Evolutionary conservation across 768 basidiomycete species (phyloP).

Genomic region (Podaxis rugospora): DNA sequence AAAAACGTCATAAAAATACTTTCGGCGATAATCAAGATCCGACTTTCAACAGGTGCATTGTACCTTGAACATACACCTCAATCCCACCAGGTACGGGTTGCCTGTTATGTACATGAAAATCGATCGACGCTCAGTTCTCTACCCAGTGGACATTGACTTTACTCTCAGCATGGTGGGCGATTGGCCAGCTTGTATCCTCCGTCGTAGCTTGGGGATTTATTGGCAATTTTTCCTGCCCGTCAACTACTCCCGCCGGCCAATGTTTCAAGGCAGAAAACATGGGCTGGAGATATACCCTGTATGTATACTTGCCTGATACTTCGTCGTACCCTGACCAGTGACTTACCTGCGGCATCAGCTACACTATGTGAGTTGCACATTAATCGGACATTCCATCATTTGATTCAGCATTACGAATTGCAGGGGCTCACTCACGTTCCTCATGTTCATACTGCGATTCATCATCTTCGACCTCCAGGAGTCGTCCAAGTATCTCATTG

Average conservation of each 20-base stretch:
- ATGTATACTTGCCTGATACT: constrained; percentile 16
- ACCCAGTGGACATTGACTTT: constrained; percentile 1
- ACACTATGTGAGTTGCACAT: constrained; percentile 1
- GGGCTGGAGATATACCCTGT: constrained; percentile 60
- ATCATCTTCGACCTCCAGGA: constrained; percentile 57
- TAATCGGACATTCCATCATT: not conserved
- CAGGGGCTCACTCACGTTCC: constrained; percentile 44
- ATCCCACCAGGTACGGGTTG: constrained; percentile 3
- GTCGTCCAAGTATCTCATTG: constrained; percentile 57
- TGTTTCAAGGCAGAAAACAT: constrained; percentile 48
- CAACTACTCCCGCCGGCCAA: constrained; percentile 26
- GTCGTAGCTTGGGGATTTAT: constrained; percentile 54
- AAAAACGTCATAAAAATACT: constrained; percentile 22
- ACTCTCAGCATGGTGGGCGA: not conserved
- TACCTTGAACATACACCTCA: constrained; percentile 9
- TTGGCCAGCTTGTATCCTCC: constrained; percentile 3
- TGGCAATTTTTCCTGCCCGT: constrained; percentile 47
- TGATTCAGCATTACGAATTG: not conserved
- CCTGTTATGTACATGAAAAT: not conserved
- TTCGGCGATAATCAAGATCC: not conserved
- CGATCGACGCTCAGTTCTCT: not conserved
- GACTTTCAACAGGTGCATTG: not conserved
- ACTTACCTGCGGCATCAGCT: not conserved
- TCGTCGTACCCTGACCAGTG: not conserved
- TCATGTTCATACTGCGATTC: constrained; percentile 52